Conservation (phyloP, 495 filamentous ascomycete species). For the Ramalina peruviana region DNA sequence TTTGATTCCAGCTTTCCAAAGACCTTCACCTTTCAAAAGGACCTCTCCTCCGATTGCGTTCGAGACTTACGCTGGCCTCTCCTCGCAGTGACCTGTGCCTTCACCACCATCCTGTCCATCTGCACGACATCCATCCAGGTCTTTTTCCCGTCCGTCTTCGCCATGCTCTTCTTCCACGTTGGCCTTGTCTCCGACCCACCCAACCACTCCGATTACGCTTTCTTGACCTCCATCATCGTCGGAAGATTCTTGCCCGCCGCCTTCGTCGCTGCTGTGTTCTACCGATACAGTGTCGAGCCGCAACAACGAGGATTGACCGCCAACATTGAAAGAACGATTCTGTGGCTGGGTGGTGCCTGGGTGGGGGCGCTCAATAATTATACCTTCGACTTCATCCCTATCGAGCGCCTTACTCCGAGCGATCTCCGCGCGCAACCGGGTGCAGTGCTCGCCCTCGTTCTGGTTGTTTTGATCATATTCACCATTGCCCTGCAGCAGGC, state of each 20-base stretch:
- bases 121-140: slow-evolving; percentile 53
- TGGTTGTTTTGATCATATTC: slow-evolving; percentile 50
- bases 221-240: slow-evolving; percentile 54
- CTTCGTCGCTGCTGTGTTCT: slow-evolving; percentile 62
- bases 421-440: slow-evolving; percentile 68
- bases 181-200: slow-evolving; percentile 69
- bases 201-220: slow-evolving; percentile 32
- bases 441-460: slow-evolving; percentile 52
- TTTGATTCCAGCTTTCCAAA: slow-evolving; percentile 72
- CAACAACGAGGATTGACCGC: slow-evolving; percentile 44
- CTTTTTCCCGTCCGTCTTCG: slow-evolving; percentile 60
- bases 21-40: slow-evolving; percentile 48
- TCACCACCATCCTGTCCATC: slow-evolving; percentile 50
- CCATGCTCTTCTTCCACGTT: slow-evolving; percentile 63
- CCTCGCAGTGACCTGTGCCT: slow-evolving; percentile 56
- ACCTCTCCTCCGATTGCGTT: slow-evolving; percentile 31
- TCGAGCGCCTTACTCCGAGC: slow-evolving; percentile 60
- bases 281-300: slow-evolving; percentile 46
- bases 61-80: slow-evolving; percentile 60
- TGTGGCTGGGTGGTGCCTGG: slow-evolving; percentile 65
- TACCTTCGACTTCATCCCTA: slow-evolving; percentile 72
- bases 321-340: slow-evolving; percentile 49
- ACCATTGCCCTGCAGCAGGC: slow-evolving; percentile 51
- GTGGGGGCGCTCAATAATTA: slow-evolving; percentile 71
- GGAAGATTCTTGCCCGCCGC: slow-evolving; percentile 65